Conservation (phyloP, 2,329 filamentous ascomycete genomes). For the Coccinonectria pachysandricola region DNA sequence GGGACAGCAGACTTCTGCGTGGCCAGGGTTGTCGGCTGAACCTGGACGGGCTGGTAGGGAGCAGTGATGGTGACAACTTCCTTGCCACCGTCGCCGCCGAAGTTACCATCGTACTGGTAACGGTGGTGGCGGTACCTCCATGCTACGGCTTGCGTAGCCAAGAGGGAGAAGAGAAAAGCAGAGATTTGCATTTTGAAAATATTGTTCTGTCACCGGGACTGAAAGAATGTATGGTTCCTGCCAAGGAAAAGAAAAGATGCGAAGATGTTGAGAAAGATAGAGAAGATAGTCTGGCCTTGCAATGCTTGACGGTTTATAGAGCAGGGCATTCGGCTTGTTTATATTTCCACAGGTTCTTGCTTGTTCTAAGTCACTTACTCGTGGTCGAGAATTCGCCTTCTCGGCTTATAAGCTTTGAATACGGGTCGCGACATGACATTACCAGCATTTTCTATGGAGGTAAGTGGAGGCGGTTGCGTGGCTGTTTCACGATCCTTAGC, state of each 20-base stretch:
- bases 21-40: slow-evolving; percentile 2
- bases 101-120: slow-evolving; percentile 5
- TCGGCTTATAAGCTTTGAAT: too few species aligned
- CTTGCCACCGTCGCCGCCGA: slow-evolving; percentile 6
- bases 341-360: too few species aligned
- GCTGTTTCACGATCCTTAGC: too few species aligned
- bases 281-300: too few species aligned
- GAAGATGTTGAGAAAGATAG: too few species aligned
- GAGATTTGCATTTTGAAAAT: slow-evolving; percentile 6
- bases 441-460: too few species aligned
- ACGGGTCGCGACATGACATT: too few species aligned
- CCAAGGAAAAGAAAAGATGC: slow-evolving; percentile 3
- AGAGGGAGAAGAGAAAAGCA: slow-evolving; percentile 3
- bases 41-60: slow-evolving; percentile 1
- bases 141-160: slow-evolving; percentile 11
- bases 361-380: too few species aligned
- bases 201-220: slow-evolving; percentile 4
- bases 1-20: slow-evolving; percentile 3
- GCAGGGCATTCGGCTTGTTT: too few species aligned
- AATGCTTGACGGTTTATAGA: too few species aligned
- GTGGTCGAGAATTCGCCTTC: too few species aligned
- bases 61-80: slow-evolving; percentile 7
- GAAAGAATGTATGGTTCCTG: slow-evolving; percentile 6
- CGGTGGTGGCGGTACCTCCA: slow-evolving; percentile 2
- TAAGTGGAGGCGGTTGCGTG: too few species aligned